Evolutionary conservation across 1,284 basidiomycete genomes (phyloP).

Genomic region (Trametes versicolor): DNA sequence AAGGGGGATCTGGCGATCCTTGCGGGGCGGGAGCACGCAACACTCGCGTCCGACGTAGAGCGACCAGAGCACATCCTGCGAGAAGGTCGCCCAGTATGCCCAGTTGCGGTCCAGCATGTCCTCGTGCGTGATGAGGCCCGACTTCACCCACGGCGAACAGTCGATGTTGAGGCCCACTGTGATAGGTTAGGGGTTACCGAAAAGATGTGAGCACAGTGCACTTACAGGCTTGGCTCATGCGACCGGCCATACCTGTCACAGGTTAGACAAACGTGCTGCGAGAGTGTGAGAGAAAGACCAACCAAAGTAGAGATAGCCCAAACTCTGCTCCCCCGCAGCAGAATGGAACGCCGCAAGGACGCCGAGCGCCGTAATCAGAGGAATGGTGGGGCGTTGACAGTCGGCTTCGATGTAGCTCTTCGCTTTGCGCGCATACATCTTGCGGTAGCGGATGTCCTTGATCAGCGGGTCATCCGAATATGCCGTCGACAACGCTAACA

Average conservation of each 20-base stretch:
- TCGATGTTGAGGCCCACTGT: conserved; percentile 67
- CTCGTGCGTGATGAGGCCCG: conserved; percentile 56
- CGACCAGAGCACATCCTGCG: conserved; percentile 67
- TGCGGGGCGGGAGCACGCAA: conserved; percentile 52
- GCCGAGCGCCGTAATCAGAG: conserved; percentile 65
- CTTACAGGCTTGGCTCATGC: conserved; percentile 55
- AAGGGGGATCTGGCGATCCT: conserved; percentile 49
- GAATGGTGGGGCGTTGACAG: conserved; percentile 65
- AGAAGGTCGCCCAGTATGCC: conserved; percentile 64
- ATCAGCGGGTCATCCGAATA: conserved; percentile 66
- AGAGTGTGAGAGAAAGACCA: conserved; percentile 24
- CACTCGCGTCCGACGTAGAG: conserved; percentile 68
- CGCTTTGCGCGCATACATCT: conserved; percentile 61
- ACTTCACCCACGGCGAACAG: conserved; percentile 63
- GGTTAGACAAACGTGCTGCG: conserved; percentile 10
- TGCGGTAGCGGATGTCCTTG: conserved; percentile 54
- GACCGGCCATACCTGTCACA: conserved; percentile 58
- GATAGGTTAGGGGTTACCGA: neutral
- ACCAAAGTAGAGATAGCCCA: conserved; percentile 70
- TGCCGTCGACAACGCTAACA: conserved; percentile 66
- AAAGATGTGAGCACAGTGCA: neutral
- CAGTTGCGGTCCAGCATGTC: conserved; percentile 66
- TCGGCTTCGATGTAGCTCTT: conserved; percentile 66
- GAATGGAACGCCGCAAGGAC: conserved; percentile 69
- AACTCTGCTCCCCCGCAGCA: conserved; percentile 61